Base-by-base conservation (phyloP, 495 filamentous ascomycete genomes). In the Amniculicola lignicola region DNA sequence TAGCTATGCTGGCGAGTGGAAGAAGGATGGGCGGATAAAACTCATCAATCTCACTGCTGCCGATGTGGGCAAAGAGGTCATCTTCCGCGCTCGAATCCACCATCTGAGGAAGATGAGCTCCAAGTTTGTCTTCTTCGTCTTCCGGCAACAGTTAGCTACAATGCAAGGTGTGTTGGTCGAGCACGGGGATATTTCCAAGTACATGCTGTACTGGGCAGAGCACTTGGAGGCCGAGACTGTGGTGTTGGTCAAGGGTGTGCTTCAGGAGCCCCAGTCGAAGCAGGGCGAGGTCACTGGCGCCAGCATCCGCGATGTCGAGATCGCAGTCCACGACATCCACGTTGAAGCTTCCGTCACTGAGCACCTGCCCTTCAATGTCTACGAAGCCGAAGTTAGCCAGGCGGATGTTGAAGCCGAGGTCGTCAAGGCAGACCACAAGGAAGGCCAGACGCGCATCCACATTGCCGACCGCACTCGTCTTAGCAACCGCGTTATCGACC, bases 71-170 rank as follows among this genome's bases (percentile, higher is more conserved):
- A 84, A 91, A 74, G 82, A 84, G 54, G 77, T 96, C 36, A 79
- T 82, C 19, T 80, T 97, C 54, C 81, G 91, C 16, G 92, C 87
- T 4, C 86, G 88, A 72, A 76, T 96, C 22, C 89, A 96, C 69
- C 95, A 93, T 73, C 75, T 87, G 18, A 78, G 92, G 59, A 84
- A 87, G 56, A 88, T 96, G 75, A 88, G 89, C 61, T 86, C 89
- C 55, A 94, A 96, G 73, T 83, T 96, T 76, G 86, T 82, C 50
- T 96, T 97, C 74, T 79, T 96, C 65, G 88, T 93, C 70, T 79
- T 97, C 49, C 79, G 90, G 51, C 85, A 95, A 75, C 84, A 88
- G 66, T 82, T 83, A 42, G 81, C 83, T 66, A 85, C 88, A 22
- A 82, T 96, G 15, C 91, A 96, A 75, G 90, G 82, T 46, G 81